A percentile compares a stretch with the other conserved stretches of the same genome.
phyloP scores from a whole-genome alignment of 352 stramenopile species.

The Globisporangium cederbergense region DNA sequence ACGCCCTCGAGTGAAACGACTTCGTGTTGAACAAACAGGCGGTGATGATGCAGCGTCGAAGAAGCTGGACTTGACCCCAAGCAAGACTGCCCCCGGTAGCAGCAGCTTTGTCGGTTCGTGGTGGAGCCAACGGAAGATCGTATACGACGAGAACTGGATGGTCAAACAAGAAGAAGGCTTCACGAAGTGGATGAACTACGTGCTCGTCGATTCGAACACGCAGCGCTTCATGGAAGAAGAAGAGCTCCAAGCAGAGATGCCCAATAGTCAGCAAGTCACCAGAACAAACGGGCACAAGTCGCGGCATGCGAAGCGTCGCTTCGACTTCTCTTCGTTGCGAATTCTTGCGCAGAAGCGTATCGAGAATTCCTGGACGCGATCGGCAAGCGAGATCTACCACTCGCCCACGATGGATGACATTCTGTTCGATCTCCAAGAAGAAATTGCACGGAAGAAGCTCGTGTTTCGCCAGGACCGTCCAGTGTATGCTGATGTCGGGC shows the following conservation, averaged over 20 bases:
- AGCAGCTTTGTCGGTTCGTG: slow-evolving; percentile 45
- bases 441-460: slow-evolving; percentile 74
- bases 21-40: slow-evolving; percentile 6
- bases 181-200: slow-evolving; percentile 88
- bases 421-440: slow-evolving; percentile 60
- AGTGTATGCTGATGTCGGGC: slow-evolving; percentile 87
- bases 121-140: slow-evolving; percentile 69
- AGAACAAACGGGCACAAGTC: background rate
- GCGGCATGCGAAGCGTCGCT: slow-evolving; percentile 17
- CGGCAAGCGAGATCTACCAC: slow-evolving; percentile 61
- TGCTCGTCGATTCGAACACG: slow-evolving; percentile 55
- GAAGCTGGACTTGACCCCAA: slow-evolving; percentile 10
- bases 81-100: background rate
- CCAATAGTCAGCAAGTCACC: background rate
- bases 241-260: slow-evolving; percentile 19
- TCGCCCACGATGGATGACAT: slow-evolving; percentile 47
- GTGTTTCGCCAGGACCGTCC: slow-evolving; percentile 82
- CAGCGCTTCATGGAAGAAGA: slow-evolving; percentile 34
- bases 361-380: slow-evolving; percentile 57
- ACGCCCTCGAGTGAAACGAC: slow-evolving; percentile 26
- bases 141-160: slow-evolving; percentile 80
- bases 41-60: slow-evolving; percentile 8
- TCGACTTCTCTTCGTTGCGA: slow-evolving; percentile 71
- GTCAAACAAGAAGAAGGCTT: slow-evolving; percentile 76
- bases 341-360: slow-evolving; percentile 69